Percentiles rank a stretch among this genome's conserved stretches.
Evolutionary conservation across 352 stramenopile genomes (phyloP).

Genomic region (Thraustotheca clavata): DNA sequence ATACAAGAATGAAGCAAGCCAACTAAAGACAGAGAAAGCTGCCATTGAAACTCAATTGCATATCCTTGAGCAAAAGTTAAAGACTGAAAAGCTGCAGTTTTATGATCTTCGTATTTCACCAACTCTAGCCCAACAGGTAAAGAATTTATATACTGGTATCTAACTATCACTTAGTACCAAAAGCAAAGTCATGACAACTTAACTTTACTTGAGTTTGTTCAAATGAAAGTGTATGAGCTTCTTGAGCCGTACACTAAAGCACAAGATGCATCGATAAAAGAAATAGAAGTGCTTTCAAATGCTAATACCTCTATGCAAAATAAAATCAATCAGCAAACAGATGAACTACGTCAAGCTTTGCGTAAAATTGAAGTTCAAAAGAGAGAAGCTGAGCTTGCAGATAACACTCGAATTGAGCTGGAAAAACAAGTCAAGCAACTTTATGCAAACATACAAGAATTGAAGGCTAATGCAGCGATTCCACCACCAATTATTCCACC

Average conservation of each 20-base stretch:
- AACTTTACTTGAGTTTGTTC: constrained; percentile 51
- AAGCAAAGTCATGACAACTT: constrained; percentile 44
- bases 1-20: neutral
- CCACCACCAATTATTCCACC: neutral
- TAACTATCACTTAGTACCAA: constrained; percentile 26
- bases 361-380: constrained; percentile 32
- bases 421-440: constrained; percentile 47
- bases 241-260: neutral
- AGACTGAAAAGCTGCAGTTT: constrained; percentile 59
- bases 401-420: constrained; percentile 40
- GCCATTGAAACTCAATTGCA: constrained; percentile 26
- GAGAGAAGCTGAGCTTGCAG: constrained; percentile 42
- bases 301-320: neutral
- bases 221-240: constrained; percentile 38
- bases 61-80: constrained; percentile 30
- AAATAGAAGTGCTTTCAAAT: neutral
- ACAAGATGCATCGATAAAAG: neutral
- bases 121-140: constrained; percentile 46
- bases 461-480: neutral
- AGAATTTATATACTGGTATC: neutral
- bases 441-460: constrained; percentile 23
- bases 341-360: constrained; percentile 23
- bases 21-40: constrained; percentile 16
- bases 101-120: constrained; percentile 54
- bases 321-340: neutral